Evolutionary conservation across 352 stramenopile species (phyloP).

Genomic region (Globisporangium nodosum): DNA sequence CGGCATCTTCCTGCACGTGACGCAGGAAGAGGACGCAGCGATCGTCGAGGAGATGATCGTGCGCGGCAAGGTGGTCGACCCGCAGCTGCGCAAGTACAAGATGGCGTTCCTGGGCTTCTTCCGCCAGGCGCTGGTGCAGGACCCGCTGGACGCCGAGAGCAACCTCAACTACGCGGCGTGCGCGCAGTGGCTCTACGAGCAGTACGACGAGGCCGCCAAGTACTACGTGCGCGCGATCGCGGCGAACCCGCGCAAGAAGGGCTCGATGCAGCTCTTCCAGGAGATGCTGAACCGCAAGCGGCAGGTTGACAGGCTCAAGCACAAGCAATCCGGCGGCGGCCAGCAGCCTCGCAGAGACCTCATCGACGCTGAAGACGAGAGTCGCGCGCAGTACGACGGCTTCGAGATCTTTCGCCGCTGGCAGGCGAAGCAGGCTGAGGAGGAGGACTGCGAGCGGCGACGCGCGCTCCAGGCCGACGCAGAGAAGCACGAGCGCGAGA

Average conservation of each 20-base stretch:
- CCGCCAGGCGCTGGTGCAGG: slow-evolving; percentile 60
- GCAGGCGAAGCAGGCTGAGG: slow-evolving; percentile 50
- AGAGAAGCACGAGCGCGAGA: slow-evolving; percentile 14
- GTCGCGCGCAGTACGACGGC: slow-evolving; percentile 42
- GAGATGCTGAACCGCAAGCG: slow-evolving; percentile 59
- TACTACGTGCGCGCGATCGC: slow-evolving; percentile 72
- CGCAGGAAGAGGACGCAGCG: slow-evolving; percentile 56
- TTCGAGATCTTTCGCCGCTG: slow-evolving; percentile 66
- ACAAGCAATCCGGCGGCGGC: not conserved
- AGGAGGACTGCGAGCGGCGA: slow-evolving; percentile 34
- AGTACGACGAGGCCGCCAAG: slow-evolving; percentile 48
- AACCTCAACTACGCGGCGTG: slow-evolving; percentile 81
- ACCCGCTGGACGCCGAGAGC: slow-evolving; percentile 47
- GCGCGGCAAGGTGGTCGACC: slow-evolving; percentile 50
- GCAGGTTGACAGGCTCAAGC: slow-evolving; percentile 21
- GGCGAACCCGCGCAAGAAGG: slow-evolving; percentile 52
- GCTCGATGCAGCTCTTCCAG: slow-evolving; percentile 68
- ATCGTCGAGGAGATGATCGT: slow-evolving; percentile 65
- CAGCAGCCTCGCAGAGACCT: not conserved
- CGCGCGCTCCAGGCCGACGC: slow-evolving; percentile 26
- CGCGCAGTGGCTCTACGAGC: slow-evolving; percentile 63
- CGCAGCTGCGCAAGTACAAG: slow-evolving; percentile 60
- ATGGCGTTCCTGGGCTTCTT: slow-evolving; percentile 78
- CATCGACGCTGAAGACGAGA: slow-evolving; percentile 25
- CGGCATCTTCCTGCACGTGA: slow-evolving; percentile 65